Conservation (phyloP, 108 stramenopile genomes). For the Hondaea fermentalgiana region DNA sequence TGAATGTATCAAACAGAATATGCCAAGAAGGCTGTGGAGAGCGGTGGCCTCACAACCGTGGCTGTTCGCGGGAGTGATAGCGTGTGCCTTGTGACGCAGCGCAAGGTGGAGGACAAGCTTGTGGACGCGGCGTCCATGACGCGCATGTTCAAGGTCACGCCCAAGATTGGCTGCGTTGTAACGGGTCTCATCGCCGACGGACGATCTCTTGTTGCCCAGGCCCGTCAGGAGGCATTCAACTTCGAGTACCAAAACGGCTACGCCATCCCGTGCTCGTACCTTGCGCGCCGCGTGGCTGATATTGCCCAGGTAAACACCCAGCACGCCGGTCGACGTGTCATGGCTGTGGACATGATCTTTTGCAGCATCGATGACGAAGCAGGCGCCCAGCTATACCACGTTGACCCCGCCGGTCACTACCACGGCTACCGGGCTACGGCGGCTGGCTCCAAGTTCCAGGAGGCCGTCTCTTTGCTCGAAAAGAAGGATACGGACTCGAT, state of each 20-base stretch:
- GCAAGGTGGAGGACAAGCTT: conserved; percentile 67
- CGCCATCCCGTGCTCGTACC: conserved; percentile 70
- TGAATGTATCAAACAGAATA: conserved; percentile 60
- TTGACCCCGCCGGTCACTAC: conserved; percentile 96
- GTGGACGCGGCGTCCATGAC: conserved; percentile 77
- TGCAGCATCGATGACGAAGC: conserved; percentile 92
- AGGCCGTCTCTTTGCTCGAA: conserved; percentile 96
- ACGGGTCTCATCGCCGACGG: conserved; percentile 63
- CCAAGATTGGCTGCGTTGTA: conserved; percentile 76
- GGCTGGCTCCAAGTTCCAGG: conserved; percentile 86
- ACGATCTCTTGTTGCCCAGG: conserved; percentile 66
- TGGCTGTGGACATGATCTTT: conserved; percentile 77
- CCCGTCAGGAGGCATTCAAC: conserved; percentile 85
- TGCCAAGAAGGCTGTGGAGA: conserved; percentile 89
- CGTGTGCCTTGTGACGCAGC: conserved; percentile 85
- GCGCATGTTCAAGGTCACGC: conserved; percentile 74
- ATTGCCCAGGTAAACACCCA: conserved; percentile 96
- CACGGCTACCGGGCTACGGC: conserved; percentile 87
- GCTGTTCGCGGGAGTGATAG: conserved; percentile 81
- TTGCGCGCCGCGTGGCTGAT: conserved; percentile 93
- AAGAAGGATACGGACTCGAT: conserved; percentile 71
- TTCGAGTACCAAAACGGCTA: conserved; percentile 93
- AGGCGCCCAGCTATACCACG: conserved; percentile 88
- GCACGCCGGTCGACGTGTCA: conserved; percentile 75
- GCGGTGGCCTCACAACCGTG: conserved; percentile 83